Evolutionary conservation across 176 grass and related monocot genomes (phyloP).

Genomic region (Thalia dealbata): DNA sequence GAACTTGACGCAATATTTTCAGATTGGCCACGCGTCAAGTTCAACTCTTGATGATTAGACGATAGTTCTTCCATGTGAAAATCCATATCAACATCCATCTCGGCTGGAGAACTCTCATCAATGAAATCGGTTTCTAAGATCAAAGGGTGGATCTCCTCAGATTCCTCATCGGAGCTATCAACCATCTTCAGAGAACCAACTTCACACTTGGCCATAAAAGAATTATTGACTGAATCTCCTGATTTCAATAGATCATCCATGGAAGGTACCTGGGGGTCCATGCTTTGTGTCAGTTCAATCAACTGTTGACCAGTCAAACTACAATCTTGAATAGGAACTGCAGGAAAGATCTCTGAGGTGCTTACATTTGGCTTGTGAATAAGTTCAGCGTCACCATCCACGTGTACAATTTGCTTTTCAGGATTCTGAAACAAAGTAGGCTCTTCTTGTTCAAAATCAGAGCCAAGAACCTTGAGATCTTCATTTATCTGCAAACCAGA

Average conservation of each 20-base stretch:
- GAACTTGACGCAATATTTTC: constrained; percentile 21
- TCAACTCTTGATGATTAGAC: constrained; percentile 22
- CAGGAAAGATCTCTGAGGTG: constrained; percentile 15
- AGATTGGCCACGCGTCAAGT: constrained; percentile 11
- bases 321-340: constrained; percentile 17
- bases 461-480: constrained; percentile 34
- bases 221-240: background rate
- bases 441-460: constrained; percentile 7
- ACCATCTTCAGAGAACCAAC: constrained; percentile 26
- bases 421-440: background rate
- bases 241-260: constrained; percentile 18
- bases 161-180: constrained; percentile 63
- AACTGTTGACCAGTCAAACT: constrained; percentile 24
- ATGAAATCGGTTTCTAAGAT: constrained; percentile 37
- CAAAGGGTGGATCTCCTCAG: constrained; percentile 58
- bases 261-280: constrained; percentile 20
- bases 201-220: background rate
- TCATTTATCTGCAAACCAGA: constrained; percentile 36
- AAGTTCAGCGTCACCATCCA: background rate
- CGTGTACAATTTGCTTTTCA: background rate
- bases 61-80: constrained; percentile 43
- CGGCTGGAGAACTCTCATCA: constrained; percentile 62
- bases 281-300: constrained; percentile 16
- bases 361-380: constrained; percentile 2
- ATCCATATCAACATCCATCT: constrained; percentile 60